Evolutionary conservation across 345 rosid species (phyloP), one percentile per base, ranked within the genome.

Genomic region (Populus ilicifolia): DNA sequence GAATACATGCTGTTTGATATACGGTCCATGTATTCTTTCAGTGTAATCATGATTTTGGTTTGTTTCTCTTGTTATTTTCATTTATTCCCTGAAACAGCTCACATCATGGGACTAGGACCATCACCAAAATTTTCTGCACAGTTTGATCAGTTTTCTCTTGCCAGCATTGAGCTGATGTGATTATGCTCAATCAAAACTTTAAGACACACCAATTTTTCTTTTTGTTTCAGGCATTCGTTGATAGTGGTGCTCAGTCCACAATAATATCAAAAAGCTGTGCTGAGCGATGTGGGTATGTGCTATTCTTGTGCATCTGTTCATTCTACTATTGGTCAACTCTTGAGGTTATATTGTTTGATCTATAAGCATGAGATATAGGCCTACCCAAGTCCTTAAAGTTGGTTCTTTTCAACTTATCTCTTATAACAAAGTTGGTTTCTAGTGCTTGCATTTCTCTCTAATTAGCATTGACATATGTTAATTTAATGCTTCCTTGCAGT

Each of bases 221-320:
- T 79, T 76, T 65, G 36, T 81, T 78, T 79, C 89, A 96, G 99
- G 99, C 98, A 73, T 96, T 96, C 67, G 96, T 96, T 84, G 98
- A 96, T 85, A 93, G 98, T 81, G 98, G 99, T 80, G 99, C 99
- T 54, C 97, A 96, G 83, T 93, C 99, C 2, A 96, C 99, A 54
- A 96, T 96, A 77, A 96, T 96, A 83, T 96, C 99, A 80, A 93
- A 92, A 90, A 92, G 89, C 82, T 96, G 99, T 88, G 99, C 98
- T 25, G 98, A 96, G 87, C 91, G 88, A 74, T 92, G 91, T 73
- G 97, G 98, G 99, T 96, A 87, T 80, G 88, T 86, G 23, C 75
- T 75, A 16, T 73, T 30, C 20, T 64, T 5, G 14, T 25, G 64
- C 4, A 11, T n/a, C 11, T 23, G 29, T 59, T 59, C 64, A 25